These are phyloP conservation scores for Monosporascus ibericus DNA, from an alignment of 2,329 filamentous ascomycete genomes.

Conservation along the genomic window DNA sequence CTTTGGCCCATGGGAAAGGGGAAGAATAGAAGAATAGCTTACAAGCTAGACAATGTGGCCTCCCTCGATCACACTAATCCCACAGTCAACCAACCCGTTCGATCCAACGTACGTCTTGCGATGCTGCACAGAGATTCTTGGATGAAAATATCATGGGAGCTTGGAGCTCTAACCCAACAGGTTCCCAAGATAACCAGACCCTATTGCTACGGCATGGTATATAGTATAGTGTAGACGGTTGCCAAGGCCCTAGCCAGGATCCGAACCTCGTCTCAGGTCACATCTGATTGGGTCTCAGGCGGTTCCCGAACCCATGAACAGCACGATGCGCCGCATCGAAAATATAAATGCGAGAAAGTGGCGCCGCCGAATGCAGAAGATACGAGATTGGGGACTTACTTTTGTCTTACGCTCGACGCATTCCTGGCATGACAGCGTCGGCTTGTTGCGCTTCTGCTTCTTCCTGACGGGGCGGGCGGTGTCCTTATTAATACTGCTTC, in stretches of 20 bases:
- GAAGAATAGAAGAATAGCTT: constrained; percentile 23
- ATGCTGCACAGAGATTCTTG: not conserved
- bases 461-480: constrained; percentile 44
- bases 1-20: not conserved
- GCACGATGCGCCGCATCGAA: not conserved
- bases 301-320: not conserved
- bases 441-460: constrained; percentile 81
- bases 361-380: not conserved
- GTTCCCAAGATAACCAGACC: not conserved
- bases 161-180: not conserved
- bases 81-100: not conserved
- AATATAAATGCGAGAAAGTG: not conserved
- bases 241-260: not conserved
- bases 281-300: not conserved
- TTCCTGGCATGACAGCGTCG: constrained; percentile 70
- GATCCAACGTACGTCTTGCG: not conserved
- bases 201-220: not conserved
- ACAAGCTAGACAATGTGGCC: constrained; percentile 64
- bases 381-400: constrained; percentile 37
- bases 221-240: not conserved
- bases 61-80: constrained; percentile 63
- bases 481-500: constrained; percentile 17
- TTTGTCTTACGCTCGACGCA: constrained; percentile 81
- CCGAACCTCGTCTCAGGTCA: not conserved
- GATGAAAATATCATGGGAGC: not conserved